Percentiles rank a stretch among this genome's conserved stretches.
phyloP scores from a whole-genome alignment of 176 grass and related monocot species.

The Hyparrhenia diplandra region DNA sequence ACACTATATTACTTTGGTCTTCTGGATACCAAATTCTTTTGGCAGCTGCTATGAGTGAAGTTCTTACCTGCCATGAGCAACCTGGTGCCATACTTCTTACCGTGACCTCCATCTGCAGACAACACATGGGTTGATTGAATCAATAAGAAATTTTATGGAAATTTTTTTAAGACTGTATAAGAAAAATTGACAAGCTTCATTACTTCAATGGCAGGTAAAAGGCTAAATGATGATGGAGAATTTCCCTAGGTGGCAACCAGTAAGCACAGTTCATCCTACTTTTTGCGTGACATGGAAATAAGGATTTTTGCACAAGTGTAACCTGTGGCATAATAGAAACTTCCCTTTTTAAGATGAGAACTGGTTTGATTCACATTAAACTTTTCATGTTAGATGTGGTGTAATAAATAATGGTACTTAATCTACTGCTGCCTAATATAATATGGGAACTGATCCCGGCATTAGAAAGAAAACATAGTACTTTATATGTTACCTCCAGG shows the following conservation, averaged over 20 bases:
- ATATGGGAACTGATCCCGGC: neutral
- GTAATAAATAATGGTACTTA: neutral
- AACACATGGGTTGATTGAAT: neutral
- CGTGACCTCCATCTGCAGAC: neutral
- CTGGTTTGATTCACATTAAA: neutral
- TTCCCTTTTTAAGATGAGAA: neutral
- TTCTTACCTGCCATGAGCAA: constrained; percentile 7
- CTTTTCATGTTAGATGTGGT: neutral
- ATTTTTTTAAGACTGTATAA: neutral
- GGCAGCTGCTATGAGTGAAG: neutral
- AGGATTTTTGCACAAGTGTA: neutral
- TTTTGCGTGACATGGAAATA: neutral
- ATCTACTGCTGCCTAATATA: neutral
- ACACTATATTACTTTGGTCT: neutral
- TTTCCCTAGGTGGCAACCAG: neutral
- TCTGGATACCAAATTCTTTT: neutral
- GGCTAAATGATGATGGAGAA: neutral
- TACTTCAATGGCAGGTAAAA: neutral
- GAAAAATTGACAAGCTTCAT: neutral
- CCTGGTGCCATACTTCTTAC: neutral
- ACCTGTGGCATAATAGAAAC: neutral
- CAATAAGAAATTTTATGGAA: neutral
- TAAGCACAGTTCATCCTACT: neutral
- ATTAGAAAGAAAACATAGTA: neutral
- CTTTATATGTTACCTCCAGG: neutral